Conservation (phyloP, 1,284 basidiomycete species). For the Cutaneotrichosporon sp. region DNA sequence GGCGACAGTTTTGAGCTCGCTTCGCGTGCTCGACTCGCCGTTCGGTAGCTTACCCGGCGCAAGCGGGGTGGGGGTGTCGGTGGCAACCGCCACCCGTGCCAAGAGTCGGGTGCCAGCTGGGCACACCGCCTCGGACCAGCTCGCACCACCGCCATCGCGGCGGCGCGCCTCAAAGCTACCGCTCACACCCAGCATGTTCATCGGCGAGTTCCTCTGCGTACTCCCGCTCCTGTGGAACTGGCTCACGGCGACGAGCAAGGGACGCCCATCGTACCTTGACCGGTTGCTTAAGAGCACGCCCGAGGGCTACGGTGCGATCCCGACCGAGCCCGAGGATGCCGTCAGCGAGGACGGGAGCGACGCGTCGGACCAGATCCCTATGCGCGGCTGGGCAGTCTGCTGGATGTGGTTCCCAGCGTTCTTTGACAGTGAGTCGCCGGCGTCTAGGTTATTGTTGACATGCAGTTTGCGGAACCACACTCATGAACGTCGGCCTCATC, state of each 20-base stretch:
- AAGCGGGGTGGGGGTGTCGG: no score
- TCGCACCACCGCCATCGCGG: no score
- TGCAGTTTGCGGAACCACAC: slow-evolving; percentile 51
- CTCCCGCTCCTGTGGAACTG: slow-evolving; percentile 67
- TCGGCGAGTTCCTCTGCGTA: slow-evolving; percentile 89
- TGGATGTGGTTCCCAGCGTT: slow-evolving; percentile 48
- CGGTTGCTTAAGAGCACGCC: slow-evolving; percentile 3
- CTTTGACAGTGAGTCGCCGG: slow-evolving; percentile 44
- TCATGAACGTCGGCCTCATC: slow-evolving; percentile 92
- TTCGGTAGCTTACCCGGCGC: no score
- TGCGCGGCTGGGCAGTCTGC: slow-evolving; percentile 36
- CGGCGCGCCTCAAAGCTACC: not conserved
- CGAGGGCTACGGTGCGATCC: slow-evolving; percentile 1
- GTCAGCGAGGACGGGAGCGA: slow-evolving; percentile 37
- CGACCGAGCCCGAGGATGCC: slow-evolving; percentile 12
- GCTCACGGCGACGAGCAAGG: slow-evolving; percentile 6
- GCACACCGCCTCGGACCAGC: not conserved
- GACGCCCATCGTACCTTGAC: slow-evolving; percentile 1
- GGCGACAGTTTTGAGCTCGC: no score
- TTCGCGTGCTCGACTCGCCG: no score
- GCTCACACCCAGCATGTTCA: slow-evolving; percentile 51
- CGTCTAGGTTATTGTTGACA: not conserved
- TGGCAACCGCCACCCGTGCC: no score
- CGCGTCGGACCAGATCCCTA: slow-evolving; percentile 10
- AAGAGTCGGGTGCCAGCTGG: no score